Evolutionary conservation across 73 alveolate species (phyloP).

Genomic region (Halteria grandinella): DNA sequence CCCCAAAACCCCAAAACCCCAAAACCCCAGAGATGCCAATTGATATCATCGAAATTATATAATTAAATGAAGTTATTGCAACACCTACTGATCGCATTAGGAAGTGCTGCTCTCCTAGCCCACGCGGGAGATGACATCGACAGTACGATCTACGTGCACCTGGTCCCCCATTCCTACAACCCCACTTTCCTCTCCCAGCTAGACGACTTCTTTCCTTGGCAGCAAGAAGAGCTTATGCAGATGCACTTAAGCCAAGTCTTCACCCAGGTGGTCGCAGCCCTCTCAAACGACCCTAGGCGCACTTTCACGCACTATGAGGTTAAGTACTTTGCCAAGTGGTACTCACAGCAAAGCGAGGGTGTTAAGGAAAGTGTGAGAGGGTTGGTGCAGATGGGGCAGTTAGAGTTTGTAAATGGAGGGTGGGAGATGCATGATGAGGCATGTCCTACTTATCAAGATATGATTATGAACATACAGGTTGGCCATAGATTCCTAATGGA

Average conservation of each 20-base stretch:
- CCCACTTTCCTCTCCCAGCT: background rate
- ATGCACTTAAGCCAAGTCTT: slow-evolving; percentile 42
- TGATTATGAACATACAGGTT: slow-evolving; percentile 86
- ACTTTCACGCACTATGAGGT: slow-evolving; percentile 88
- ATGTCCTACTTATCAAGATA: slow-evolving; percentile 86
- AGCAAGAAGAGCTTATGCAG: background rate
- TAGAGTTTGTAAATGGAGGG: slow-evolving; percentile 90
- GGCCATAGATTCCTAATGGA: slow-evolving; percentile 91
- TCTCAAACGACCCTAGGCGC: slow-evolving; percentile 71
- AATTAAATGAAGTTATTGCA: too few relatives aligned
- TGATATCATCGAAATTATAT: too few relatives aligned
- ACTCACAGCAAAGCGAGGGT: slow-evolving; percentile 72
- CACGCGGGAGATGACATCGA: background rate
- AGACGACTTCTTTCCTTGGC: background rate
- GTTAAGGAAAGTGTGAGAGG: slow-evolving; percentile 73
- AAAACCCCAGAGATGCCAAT: too few relatives aligned
- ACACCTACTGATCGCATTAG: background rate
- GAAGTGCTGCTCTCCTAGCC: background rate
- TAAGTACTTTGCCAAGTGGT: slow-evolving; percentile 88
- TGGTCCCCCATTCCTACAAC: slow-evolving; percentile 30
- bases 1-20: slow-evolving; percentile 7
- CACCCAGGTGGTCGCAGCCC: slow-evolving; percentile 54
- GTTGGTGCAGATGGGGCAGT: slow-evolving; percentile 77
- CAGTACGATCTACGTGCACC: too few relatives aligned
- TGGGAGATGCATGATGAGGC: slow-evolving; percentile 96